A percentile compares a stretch with the other conserved stretches of the same genome.
These are phyloP conservation scores for Staphylotrichum longicolle DNA, from an alignment of 495 filamentous ascomycete genomes.

Conservation along the genomic window DNA sequence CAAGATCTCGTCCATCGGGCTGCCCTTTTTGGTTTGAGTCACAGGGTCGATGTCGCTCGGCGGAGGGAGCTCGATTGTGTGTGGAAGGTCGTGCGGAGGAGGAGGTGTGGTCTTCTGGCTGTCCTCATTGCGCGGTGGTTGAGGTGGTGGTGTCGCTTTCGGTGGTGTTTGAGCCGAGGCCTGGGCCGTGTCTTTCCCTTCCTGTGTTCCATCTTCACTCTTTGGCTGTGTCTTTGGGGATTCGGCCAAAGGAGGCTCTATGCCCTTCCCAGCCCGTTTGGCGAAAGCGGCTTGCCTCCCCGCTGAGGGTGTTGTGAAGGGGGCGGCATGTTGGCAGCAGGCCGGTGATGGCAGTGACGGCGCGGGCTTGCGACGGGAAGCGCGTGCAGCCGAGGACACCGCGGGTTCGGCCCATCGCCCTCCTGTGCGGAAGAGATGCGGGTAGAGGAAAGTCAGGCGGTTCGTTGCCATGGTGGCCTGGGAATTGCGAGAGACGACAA, in stretches of 20 bases:
- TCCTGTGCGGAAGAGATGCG: conserved; percentile 56
- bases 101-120: conserved; percentile 1
- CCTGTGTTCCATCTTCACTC: conserved; percentile 3
- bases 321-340: conserved; percentile 29
- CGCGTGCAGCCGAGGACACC: conserved; percentile 21
- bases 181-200: conserved; percentile 4
- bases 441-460: conserved; percentile 73
- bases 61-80: conserved; percentile 29
- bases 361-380: conserved; percentile 25
- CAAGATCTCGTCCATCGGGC: conserved; percentile 64
- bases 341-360: conserved; percentile 12
- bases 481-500: not conserved
- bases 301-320: conserved; percentile 36
- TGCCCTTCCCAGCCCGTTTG: conserved; percentile 61
- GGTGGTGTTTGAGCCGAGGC: not conserved
- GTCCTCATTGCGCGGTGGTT: not conserved
- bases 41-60: conserved; percentile 20
- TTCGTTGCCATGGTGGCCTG: conserved; percentile 58
- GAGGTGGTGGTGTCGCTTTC: not conserved
- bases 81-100: conserved; percentile 4
- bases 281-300: conserved; percentile 37
- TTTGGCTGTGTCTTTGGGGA: conserved; percentile 6
- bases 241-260: conserved; percentile 48
- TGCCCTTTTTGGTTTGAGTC: conserved; percentile 30
- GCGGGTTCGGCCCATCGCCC: conserved; percentile 41